Base-by-base conservation (phyloP, 805 yeast species). In the Torulaspora indica region DNA sequence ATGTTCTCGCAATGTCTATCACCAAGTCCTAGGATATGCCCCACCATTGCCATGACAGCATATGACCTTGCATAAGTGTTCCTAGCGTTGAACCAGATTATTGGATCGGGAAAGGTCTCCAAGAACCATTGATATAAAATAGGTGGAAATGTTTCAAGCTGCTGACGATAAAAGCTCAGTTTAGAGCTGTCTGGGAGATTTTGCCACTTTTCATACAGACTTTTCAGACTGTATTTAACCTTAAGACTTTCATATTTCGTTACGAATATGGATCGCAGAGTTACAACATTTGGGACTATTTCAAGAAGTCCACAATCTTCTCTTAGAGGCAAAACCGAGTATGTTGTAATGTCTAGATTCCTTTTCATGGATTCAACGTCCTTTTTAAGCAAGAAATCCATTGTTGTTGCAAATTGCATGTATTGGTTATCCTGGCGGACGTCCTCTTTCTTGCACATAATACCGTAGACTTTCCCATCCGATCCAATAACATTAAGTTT, bases 1-100 rank as follows among this genome's bases (percentile, higher is more conserved):
- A 93, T 78, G 58, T 93, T 93, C 58, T 93, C 99, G 54, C 96
- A 85, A 61, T 93, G 99, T 31, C 99, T 74, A 64, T 93, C 99
- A 18, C 99, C 99, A 39, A 93, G 73, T 7, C 98, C 98, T 22
- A 93, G 72, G 36, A 93, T 79, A 60, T 86, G 87, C 0, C 99
- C 98, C 4, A 91, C 95, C 72, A 93, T 88, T 0, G 97, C 89
- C 98, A 95, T 93, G 0, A 91, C 98, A 0, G 97, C 96, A 22
- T 85, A 72, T 0, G 96, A 80, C 43, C 95, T 72, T 0, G 86
- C 80, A 60, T 77, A 95, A 28, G 73, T 71, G 38, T 81, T 82
- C 43, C 98, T 68, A 1, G 91, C 85, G 34, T 74, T 73, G 48
- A 87, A 85, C 98, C 98, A 93, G 1, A 78, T 69, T 6, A 81